Base-by-base conservation (phyloP, 140 eudicot genomes). In the Cichorium intybus region DNA sequence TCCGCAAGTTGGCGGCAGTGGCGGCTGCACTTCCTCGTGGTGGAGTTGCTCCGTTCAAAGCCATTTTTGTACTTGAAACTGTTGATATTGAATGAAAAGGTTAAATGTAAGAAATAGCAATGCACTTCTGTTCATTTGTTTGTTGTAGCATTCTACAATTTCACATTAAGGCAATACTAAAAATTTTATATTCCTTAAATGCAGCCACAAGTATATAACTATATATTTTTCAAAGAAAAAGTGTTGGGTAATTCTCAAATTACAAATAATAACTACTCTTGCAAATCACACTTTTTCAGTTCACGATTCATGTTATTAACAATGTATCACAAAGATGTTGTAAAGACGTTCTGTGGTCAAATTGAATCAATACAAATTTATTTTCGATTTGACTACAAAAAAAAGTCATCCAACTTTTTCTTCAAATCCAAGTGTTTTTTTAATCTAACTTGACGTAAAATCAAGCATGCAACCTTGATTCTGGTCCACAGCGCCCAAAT, bases 11-110 rank as follows among this genome's bases (percentile, higher is more conserved):
- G 62, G 80, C 87, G 1, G 83, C 86, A 49, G 86, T 70, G 4
- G 87, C 80, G 6, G 87, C 87, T 7, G 83, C 83, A 58, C 80
- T 72, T 73, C 87, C 87, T 62, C 84, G 59, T 56, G 71, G 80
- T 31, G 80, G 84, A 49, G 84, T 74, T 69, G 68, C 84, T 69
- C 84, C 84, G n/a, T 73, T 73, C 76, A 55, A 68, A 20, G 83
- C 76, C 83, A 78, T 79, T 64, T 55, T 54, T 77, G 45, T 53
- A 72, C 34, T 45, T 35, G 49, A 45, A 43, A 43, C 39, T 23
- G 55, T 53, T 52, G 24, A 20, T 39, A 2, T 52, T 16, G n/a
- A 16, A 62, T 24, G 16, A 61, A 27, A 24, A 14, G 22, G 12
- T 64, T n/a, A 46, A 14, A 37, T 37, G 31, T 6, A 27, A 27